These are phyloP conservation scores for Begonia loranthoides DNA, from an alignment of 306 rosid species.

Conservation along the genomic window DNA sequence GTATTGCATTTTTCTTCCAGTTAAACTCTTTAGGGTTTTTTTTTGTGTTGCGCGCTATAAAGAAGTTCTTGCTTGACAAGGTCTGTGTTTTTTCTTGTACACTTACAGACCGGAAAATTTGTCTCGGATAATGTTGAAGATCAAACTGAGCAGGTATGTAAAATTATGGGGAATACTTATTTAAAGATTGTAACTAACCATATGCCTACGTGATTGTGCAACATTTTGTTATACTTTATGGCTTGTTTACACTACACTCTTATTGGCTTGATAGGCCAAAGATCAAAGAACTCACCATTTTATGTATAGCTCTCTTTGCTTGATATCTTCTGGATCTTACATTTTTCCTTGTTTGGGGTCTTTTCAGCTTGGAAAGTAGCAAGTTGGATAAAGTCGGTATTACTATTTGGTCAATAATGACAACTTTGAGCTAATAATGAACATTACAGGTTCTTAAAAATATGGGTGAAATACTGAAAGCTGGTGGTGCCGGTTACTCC, in stretches of 20 bases:
- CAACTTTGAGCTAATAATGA: not conserved
- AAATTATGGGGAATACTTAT: not conserved
- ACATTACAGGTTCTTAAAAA: conserved; percentile 60
- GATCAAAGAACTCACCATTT: not conserved
- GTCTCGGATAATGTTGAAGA: conserved; percentile 65
- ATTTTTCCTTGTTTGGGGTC: not conserved
- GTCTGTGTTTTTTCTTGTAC: conserved; percentile 1
- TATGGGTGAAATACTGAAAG: conserved; percentile 86
- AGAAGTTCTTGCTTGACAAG: conserved; percentile 2
- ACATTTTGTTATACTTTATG: too few species aligned
- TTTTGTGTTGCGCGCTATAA: not conserved
- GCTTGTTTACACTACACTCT: too few species aligned
- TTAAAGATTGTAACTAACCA: too few species aligned
- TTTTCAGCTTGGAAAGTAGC: too few species aligned
- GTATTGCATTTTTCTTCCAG: not conserved
- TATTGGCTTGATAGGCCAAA: not conserved
- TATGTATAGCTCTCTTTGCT: not conserved
- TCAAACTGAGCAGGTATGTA: conserved; percentile 83
- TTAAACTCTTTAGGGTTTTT: not conserved
- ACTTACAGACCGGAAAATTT: conserved; percentile 69
- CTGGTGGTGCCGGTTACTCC: conserved; percentile 60
- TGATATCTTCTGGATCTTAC: not conserved
- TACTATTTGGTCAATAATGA: not conserved
- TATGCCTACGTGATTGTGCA: too few species aligned
- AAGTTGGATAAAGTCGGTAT: too few species aligned